Percentiles rank a stretch among this genome's conserved stretches.
phyloP scores from a whole-genome alignment of 768 basidiomycete species.

The Solioccasus polychromus region DNA sequence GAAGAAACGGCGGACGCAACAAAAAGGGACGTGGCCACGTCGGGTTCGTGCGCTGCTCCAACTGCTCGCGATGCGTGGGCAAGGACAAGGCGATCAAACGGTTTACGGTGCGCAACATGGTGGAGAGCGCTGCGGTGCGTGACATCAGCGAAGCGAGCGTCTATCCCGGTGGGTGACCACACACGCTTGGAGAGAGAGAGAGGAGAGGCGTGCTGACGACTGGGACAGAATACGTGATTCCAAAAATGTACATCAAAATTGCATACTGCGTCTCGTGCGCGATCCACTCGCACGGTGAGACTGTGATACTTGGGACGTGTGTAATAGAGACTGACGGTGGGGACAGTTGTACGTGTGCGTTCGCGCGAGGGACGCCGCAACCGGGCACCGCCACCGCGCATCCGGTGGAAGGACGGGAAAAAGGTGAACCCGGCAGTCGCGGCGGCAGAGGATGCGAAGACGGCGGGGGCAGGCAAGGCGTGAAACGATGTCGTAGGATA shows the following conservation, averaged over 20 bases:
- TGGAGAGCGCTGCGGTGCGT: constrained; percentile 95
- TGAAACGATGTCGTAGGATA: constrained; percentile 34
- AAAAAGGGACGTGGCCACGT: constrained; percentile 99
- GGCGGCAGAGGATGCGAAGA: constrained; percentile 87
- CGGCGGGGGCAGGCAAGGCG: constrained; percentile 50
- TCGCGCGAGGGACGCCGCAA: constrained; percentile 94
- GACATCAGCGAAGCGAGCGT: constrained; percentile 97
- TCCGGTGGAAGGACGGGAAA: constrained; percentile 95
- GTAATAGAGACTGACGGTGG: neutral
- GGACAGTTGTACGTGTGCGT: constrained; percentile 93
- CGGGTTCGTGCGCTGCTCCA: constrained; percentile 93
- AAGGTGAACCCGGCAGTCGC: constrained; percentile 95
- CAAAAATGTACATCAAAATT: constrained; percentile 98
- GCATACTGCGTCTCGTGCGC: constrained; percentile 99
- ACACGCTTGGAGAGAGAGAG: neutral
- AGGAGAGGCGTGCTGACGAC: no score
- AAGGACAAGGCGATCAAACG: constrained; percentile 99
- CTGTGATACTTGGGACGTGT: neutral
- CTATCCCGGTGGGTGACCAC: constrained; percentile 65
- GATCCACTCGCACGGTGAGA: constrained; percentile 95
- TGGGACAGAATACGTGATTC: constrained; percentile 93
- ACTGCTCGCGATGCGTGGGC: constrained; percentile 96
- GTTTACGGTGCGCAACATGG: constrained; percentile 99
- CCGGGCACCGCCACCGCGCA: constrained; percentile 93
- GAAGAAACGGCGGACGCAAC: constrained; percentile 99